Evolutionary conservation across 2,329 filamentous ascomycete species (phyloP).

Genomic region (Trichoderma breve): DNA sequence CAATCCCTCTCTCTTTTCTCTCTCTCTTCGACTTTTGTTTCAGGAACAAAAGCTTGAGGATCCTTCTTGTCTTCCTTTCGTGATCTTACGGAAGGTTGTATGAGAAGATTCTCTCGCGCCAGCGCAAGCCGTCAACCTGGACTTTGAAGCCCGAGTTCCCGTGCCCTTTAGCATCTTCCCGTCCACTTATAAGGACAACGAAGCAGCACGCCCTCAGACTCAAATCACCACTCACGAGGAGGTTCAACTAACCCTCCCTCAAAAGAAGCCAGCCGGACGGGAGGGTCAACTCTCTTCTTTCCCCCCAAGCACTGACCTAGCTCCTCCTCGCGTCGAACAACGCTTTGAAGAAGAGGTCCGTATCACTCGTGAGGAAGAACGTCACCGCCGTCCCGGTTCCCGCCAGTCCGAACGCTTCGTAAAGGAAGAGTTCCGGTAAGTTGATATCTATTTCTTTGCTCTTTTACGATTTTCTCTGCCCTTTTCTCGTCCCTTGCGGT

Average conservation of each 20-base stretch:
- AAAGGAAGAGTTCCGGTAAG: slow-evolving; percentile 55
- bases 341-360: slow-evolving; percentile 80
- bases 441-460: slow-evolving; percentile 23
- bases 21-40: slow-evolving; percentile 51
- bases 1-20: slow-evolving; percentile 35
- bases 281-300: slow-evolving; percentile 88
- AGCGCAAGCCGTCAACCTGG: slow-evolving; percentile 90
- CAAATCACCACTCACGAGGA: slow-evolving; percentile 73
- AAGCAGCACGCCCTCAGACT: slow-evolving; percentile 46
- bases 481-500: neutral
- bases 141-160: slow-evolving; percentile 99
- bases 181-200: slow-evolving; percentile 80
- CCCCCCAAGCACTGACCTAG: slow-evolving; percentile 51
- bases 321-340: slow-evolving; percentile 62
- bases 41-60: slow-evolving; percentile 62
- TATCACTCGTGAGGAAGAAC: slow-evolving; percentile 76
- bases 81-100: slow-evolving; percentile 52
- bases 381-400: slow-evolving; percentile 68
- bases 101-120: slow-evolving; percentile 67
- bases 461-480: neutral
- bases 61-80: slow-evolving; percentile 70
- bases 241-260: slow-evolving; percentile 74
- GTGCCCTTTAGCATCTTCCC: slow-evolving; percentile 99
- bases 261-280: slow-evolving; percentile 86
- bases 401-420: slow-evolving; percentile 51